These are phyloP conservation scores for Metahyphopichia silvanorum DNA, from an alignment of 805 yeast species.

Conservation along the genomic window DNA sequence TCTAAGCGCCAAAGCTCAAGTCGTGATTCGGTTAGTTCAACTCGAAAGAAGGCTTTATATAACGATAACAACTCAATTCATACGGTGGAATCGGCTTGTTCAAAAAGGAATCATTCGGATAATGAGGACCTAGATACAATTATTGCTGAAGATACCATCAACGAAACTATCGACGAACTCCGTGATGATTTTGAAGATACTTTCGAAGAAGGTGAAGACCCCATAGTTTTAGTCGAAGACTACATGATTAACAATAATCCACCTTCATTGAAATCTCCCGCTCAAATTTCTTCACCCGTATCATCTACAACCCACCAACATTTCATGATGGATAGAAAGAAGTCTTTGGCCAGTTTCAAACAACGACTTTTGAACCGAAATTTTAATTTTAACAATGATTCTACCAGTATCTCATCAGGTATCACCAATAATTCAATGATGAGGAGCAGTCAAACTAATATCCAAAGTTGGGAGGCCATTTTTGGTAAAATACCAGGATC, in stretches of 20 bases:
- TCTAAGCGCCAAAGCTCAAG: too few relatives aligned
- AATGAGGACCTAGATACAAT: neutral
- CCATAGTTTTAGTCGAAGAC: constrained; percentile 54
- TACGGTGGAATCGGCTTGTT: neutral
- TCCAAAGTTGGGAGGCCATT: constrained; percentile 31
- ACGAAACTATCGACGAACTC: constrained; percentile 10
- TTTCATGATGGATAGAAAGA: constrained; percentile 21
- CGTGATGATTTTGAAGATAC: constrained; percentile 10
- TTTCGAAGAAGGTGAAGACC: constrained; percentile 26
- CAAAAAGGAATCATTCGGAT: neutral
- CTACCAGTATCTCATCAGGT: constrained; percentile 2
- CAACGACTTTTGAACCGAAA: constrained; percentile 10
- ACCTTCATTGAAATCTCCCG: constrained; percentile 1
- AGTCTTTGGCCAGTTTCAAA: constrained; percentile 39
- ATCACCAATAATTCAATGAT: constrained; percentile 1
- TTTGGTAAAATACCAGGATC: constrained; percentile 38
- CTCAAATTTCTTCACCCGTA: too few relatives aligned
- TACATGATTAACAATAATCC: constrained; percentile 29
- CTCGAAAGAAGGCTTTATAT: neutral
- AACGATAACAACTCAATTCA: neutral
- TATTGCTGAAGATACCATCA: constrained; percentile 1
- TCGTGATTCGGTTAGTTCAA: constrained; percentile 1
- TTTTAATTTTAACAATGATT: neutral
- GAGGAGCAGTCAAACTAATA: neutral
- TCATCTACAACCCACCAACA: constrained; percentile 4